Base-by-base conservation (phyloP, 2,329 filamentous ascomycete genomes). In the Aspergillus clavatus region DNA sequence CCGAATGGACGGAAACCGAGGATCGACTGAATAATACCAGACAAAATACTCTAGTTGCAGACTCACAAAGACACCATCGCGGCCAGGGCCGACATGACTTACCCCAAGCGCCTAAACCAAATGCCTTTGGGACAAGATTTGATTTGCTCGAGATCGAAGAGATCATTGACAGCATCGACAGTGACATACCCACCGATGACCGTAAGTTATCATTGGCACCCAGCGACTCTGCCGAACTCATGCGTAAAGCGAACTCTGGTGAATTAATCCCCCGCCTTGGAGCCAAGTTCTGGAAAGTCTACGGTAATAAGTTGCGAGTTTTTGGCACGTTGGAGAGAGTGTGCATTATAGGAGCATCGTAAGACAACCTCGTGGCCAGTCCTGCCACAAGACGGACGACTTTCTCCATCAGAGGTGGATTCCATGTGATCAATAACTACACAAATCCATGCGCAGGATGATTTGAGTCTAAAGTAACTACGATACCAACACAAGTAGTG, bases 261-360 rank as follows among this genome's bases (percentile, higher is more conserved):
- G 60, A 71, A 33, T 57, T 76, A 37, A 76, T 84, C 48, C 80
- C 81, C 6, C 59, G 67, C 1, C 76, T 76, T 46, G 67, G 69
- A 1, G 69, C 68, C 4, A 62, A 68, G 12, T 82, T 83, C 56
- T 84, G 81, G 81, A 55, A 63, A 3, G 60, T 73, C 7, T 81
- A 82, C 58, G 76, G 76, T 1, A 83, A 83, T 53, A 78, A 73
- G 51, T 58, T 83, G 44, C 68, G 80, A 29, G 74, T 81, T 1
- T 83, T 82, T 65, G 81, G 80, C 2, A 82, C 79, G 0, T 56
- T 72, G 38, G 80, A 84, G 59, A 70, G 68, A 22, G 61, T 76
- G 5, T 77, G 67, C 43, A 45, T 31, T 18, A 40, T 57, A 19
- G 51, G 48, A 7, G 31, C 31, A 11, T 21, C 31, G n/a, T 35